Conservation (phyloP, 805 yeast species). For the Cyberlindnera xylosilytica region DNA sequence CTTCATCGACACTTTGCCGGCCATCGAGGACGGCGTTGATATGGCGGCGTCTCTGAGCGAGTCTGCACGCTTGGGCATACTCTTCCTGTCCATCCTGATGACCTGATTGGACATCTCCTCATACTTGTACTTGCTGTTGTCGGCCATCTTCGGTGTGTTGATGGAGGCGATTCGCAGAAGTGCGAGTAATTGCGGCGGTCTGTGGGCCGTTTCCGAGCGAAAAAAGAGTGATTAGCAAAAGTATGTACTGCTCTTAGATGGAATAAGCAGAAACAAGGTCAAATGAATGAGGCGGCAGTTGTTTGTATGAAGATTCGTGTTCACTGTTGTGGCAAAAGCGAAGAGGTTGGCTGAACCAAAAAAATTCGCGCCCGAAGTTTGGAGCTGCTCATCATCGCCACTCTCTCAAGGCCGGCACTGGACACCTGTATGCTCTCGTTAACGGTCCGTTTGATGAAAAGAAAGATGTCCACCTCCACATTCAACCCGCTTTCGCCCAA, state of each 20-base stretch:
- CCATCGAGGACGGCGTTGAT: conserved; percentile 69
- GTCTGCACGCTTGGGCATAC: conserved; percentile 40
- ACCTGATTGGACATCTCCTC: conserved; percentile 81
- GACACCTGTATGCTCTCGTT: not conserved
- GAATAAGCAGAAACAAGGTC: too few species aligned
- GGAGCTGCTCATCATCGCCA: too few species aligned
- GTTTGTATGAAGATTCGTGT: too few species aligned
- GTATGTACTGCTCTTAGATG: too few species aligned
- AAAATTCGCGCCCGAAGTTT: not conserved
- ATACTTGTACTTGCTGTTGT: conserved; percentile 43
- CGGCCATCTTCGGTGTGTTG: conserved; percentile 16
- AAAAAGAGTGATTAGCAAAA: too few species aligned
- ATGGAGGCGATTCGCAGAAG: not conserved
- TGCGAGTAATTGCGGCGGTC: not conserved
- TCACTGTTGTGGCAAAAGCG: too few species aligned
- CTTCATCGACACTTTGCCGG: conserved; percentile 59
- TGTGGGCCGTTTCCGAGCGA: not conserved
- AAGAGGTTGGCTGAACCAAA: not conserved
- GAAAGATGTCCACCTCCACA: conserved; percentile 14
- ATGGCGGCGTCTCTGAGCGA: conserved; percentile 43
- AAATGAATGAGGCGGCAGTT: too few species aligned
- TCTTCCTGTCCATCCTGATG: conserved; percentile 52
- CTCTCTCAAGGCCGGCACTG: too few species aligned
- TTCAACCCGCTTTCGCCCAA: conserved; percentile 13
- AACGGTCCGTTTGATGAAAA: conserved; percentile 9